phyloP scores from a whole-genome alignment of 225 moss, liverwort and hornwort species.

The Antitrichia curtipendula region DNA sequence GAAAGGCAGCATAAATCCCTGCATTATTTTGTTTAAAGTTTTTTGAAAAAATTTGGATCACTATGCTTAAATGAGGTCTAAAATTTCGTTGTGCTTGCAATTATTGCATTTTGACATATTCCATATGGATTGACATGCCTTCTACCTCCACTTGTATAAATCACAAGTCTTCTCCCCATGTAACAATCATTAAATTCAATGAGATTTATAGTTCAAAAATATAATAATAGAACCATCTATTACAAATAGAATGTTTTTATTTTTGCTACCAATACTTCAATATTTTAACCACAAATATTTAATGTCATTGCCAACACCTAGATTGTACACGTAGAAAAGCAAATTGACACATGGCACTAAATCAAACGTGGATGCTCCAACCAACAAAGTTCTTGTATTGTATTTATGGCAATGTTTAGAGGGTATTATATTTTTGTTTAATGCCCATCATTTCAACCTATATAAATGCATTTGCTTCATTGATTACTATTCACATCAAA shows the following conservation, averaged over 20 bases:
- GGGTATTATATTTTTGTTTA: background rate
- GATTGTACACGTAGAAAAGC: fast-evolving
- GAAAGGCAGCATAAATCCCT: background rate
- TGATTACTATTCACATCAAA: background rate
- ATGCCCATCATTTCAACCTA: background rate
- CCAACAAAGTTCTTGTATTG: background rate
- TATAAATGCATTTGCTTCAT: background rate
- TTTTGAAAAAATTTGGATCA: background rate
- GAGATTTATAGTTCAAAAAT: background rate
- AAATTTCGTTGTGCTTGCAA: background rate
- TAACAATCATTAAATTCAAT: background rate
- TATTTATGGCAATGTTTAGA: background rate
- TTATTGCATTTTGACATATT: background rate
- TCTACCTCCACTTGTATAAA: background rate
- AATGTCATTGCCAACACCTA: fast-evolving
- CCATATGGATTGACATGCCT: background rate
- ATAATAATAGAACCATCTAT: background rate
- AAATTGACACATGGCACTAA: background rate
- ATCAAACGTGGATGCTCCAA: fast-evolving
- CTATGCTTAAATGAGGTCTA: background rate
- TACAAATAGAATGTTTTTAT: background rate
- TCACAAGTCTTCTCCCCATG: fast-evolving
- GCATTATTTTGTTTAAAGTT: too few relatives aligned
- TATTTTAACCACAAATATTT: background rate
- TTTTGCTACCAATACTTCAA: background rate